These are phyloP conservation scores for Jimgerdemannia lactiflua DNA, from an alignment of 192 early-diverging fungal species.

Conservation along the genomic window DNA sequence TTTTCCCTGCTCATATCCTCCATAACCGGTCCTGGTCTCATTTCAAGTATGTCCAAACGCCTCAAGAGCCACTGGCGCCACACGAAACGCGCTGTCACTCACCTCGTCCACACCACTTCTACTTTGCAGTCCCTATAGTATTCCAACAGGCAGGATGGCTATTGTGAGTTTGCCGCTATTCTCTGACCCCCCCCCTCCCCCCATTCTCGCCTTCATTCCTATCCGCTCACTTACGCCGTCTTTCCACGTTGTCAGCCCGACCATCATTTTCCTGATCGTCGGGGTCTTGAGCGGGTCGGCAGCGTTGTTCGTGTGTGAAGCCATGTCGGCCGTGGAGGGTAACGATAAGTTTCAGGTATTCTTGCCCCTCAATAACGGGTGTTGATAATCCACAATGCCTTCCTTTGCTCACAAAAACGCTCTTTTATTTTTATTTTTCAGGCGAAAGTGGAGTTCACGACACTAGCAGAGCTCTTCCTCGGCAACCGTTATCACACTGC, in stretches of 20 bases:
- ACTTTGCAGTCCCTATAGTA: conserved; percentile 41
- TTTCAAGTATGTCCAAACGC: conserved; percentile 17
- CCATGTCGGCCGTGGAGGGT: conserved; percentile 64
- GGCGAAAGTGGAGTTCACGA: conserved; percentile 68
- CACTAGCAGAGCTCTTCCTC: conserved; percentile 62
- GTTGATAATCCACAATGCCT: background rate
- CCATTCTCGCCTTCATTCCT: background rate
- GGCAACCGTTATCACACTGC: conserved; percentile 58
- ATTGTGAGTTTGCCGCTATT: conserved; percentile 22
- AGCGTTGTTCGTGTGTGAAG: conserved; percentile 68
- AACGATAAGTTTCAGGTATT: conserved; percentile 67
- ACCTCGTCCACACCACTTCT: conserved; percentile 22
- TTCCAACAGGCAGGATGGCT: conserved; percentile 57
- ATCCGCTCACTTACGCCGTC: background rate
- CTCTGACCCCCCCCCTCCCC: no score
- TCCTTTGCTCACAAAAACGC: no score
- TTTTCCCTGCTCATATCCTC: conserved; percentile 37
- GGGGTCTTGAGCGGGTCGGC: conserved; percentile 58
- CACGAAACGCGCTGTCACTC: background rate
- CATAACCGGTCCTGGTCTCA: conserved; percentile 40
- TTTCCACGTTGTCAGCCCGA: conserved; percentile 37
- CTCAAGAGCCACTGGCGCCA: background rate
- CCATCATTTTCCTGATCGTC: conserved; percentile 52
- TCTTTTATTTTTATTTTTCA: conserved; percentile 18
- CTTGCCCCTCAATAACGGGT: background rate